A percentile compares a stretch with the other conserved stretches of the same genome.
Evolutionary conservation across 202 grass and related monocot species (phyloP).

Genomic region (Alloteropsis angusta): DNA sequence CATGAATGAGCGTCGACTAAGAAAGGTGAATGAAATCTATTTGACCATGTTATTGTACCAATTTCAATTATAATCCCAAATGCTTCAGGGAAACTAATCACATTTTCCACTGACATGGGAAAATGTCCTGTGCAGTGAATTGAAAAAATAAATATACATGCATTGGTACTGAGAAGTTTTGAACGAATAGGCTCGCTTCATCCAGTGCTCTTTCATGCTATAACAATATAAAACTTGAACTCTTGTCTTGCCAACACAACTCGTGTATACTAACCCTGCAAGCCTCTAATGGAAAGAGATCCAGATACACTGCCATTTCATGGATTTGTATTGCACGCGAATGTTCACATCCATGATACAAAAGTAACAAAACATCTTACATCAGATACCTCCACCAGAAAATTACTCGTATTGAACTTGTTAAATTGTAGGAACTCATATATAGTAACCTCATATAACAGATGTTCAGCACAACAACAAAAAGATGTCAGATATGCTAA

Average conservation of each 20-base stretch:
- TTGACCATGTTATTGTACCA: background rate
- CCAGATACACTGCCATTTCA: background rate
- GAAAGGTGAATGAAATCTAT: background rate
- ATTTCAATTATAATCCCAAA: background rate
- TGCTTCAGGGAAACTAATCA: background rate
- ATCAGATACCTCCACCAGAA: background rate
- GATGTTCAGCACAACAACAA: background rate
- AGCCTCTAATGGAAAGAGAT: background rate
- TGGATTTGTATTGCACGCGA: background rate
- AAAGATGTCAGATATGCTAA: background rate
- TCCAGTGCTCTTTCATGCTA: background rate
- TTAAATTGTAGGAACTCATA: background rate
- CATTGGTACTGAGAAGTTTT: background rate
- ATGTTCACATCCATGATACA: background rate
- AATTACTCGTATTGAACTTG: background rate
- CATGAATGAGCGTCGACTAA: background rate
- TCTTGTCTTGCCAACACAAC: background rate
- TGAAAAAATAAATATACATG: background rate
- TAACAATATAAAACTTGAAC: background rate
- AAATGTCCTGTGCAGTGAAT: background rate
- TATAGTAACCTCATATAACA: background rate
- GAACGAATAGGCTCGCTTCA: background rate
- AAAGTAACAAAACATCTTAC: background rate
- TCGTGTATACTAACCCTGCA: background rate
- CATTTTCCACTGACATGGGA: background rate